Evolutionary conservation across 2,329 filamentous ascomycete species (phyloP), one percentile per base, ranked within the genome.

Genomic region (Aureobasidium sp.): DNA sequence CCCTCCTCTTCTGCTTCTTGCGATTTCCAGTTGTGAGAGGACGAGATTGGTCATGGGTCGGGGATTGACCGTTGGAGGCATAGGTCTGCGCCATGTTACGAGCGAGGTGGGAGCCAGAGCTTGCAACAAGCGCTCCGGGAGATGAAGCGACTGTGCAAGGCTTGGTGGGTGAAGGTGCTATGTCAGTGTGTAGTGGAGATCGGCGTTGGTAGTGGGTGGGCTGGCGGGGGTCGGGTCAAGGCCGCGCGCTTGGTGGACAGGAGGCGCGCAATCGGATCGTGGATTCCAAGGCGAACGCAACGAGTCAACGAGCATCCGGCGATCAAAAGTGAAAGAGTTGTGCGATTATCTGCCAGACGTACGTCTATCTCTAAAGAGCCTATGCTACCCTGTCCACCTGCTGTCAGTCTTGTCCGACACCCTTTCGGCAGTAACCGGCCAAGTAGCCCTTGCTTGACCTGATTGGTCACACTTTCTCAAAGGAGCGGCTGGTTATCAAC

Each of bases 1-100:
- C 88, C 67, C 92, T 85, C 68, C 92, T 85, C 81, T 96, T 97
- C 75, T 94, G 89, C 80, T 97, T 97, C 81, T 97, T 97, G 72
- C 90, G 86, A 76, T 96, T 97, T 57, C 92, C 87, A 9, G 80
- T 71, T 48, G 78, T 79, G 48, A 79, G 69, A 63, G 65, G 69
- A 19, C 35, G 29, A 14, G 37, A 33, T 8, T n/a, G 29, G 12
- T 53, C n/a, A 62, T 66, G 61, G 64, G 64, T 65, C 24, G 66
- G 64, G n/a, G 64, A 64, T 22, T 45, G 60, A n/a, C 49, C 50
- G 47, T 54, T 52, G 5, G 49, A 39, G 17, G 52, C 44, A 17
- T 63, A 61, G 61, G 63, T 65, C 15, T 66, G 67, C 57, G 69
- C 67, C 69, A 75, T 70, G 37, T 67, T 70, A 63, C 67, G 64